These are phyloP conservation scores for Telfairia occidentalis DNA, from an alignment of 331 rosid genomes.

Conservation along the genomic window DNA sequence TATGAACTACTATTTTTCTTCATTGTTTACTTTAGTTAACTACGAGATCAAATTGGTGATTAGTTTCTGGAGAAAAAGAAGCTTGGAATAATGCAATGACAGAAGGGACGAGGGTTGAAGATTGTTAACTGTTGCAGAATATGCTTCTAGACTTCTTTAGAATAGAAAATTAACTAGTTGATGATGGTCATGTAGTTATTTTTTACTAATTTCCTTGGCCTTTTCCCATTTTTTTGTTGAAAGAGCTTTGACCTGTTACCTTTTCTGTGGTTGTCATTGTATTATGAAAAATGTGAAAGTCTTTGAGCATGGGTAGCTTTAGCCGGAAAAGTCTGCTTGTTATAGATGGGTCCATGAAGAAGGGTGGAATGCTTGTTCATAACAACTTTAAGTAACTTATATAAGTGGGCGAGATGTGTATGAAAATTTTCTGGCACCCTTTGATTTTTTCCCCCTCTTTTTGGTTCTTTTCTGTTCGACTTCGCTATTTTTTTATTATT, in stretches of 20 bases:
- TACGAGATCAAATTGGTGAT: not conserved
- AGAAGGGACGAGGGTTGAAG: not conserved
- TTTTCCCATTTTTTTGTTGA: not conserved
- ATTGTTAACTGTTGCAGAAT: not conserved
- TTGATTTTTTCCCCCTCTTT: not conserved
- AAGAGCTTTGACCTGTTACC: not conserved
- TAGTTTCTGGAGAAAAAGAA: not conserved
- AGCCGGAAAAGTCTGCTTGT: not conserved
- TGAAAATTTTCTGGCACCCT: not conserved
- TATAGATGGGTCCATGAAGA: not conserved
- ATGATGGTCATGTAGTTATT: not conserved
- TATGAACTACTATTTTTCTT: not conserved
- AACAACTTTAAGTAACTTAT: not conserved
- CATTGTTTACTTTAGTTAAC: not conserved
- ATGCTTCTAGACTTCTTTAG: not conserved
- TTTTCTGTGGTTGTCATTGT: not conserved
- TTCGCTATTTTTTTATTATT: too few relatives aligned
- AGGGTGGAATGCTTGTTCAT: not conserved
- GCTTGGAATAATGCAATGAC: not conserved
- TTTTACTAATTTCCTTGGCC: not conserved
- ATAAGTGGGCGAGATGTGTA: not conserved
- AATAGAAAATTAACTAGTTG: not conserved
- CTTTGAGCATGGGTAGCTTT: not conserved
- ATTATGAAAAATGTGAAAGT: not conserved
- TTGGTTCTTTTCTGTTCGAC: not conserved